Base-by-base conservation (phyloP, 2,329 filamentous ascomycete genomes). In the Ilyonectria sp. region DNA sequence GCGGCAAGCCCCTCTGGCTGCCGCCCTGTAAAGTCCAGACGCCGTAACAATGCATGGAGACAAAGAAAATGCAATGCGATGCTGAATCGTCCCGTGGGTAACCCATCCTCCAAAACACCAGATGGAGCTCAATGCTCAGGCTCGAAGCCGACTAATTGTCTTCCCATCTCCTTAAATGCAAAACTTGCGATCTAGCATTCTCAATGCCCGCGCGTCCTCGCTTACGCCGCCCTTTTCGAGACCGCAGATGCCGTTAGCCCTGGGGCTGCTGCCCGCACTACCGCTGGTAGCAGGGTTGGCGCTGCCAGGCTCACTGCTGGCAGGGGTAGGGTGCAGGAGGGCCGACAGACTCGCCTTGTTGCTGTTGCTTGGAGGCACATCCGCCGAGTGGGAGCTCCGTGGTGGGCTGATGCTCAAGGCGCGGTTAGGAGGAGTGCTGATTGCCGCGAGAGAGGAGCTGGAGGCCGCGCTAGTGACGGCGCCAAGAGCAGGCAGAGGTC, bases 201-300 rank as follows among this genome's bases (percentile, higher is more conserved):
- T 86, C 52, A 93, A 79, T 2, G 90, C 91, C 71, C 90, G 84
- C 68, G 86, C 86, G 71, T 93, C 92, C 77, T 93, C 91, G 19
- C 86, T 82, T 55, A 88, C 89, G 6, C 85, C 86, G 29, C 75
- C 73, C 65, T 79, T 78, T 55, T 81, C 79, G 9, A 77, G 60
- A 6, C 72, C 70, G 19, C 72, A 74, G 17, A 75, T 58, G 23
- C 68, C 75, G 40, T 65, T 74, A 21, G 74, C 65, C 57, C 79
- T 76, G 7, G 79, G 78, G 59, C 78, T 82, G 71, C 85, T 88
- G 69, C 77, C 76, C 8, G 81, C 82, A 72, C 84, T 84, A 70
- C 79, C 79, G 54, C 71, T 82, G 74, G 75, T 82, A 50, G 70
- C 82, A 31, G 82, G 78, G 65, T 84, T 85, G 10, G 81, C 82